Base-by-base conservation (phyloP, 139 green algal species). In the Volvox reticuliferus region DNA sequence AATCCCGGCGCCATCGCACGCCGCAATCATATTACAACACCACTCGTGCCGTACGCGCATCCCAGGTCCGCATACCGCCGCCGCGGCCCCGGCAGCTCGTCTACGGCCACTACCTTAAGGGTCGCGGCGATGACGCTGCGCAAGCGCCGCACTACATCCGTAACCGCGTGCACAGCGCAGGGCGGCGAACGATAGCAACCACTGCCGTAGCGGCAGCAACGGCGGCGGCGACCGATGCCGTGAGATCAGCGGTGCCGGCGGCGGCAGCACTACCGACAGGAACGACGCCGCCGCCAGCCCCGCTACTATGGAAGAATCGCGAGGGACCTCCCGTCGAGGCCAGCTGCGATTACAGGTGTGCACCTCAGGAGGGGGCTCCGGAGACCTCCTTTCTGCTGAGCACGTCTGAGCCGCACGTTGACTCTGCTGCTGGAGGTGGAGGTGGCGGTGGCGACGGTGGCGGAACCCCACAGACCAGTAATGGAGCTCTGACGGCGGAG, bases 71-170 rank as follows among this genome's bases (percentile, higher is more conserved):
- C 78, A 33, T 67, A 13, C 17, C 20, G 75, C 75, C 32, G 22
- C 32, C 33, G 75, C 75, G 75, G 1, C 12, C 33, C 32, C 80
- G 20, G 37, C 80, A 62, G 37, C 80, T 33, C 30, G 24, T 12
- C 30, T 78, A 87, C 82, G 61, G 32, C 61, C 82, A 78, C 20
- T 55, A 32, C 9, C 62, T 36, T 3, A 61, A 61, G 20, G 82
- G 82, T 63, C 62, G 62, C n/a, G 82, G 82, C 1, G 82, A 87
- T 33, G 82, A 87, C 82, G 82, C 82, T 2, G 82, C 82, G 0
- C 18, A 12, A 22, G 82, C 19, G 82, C 82, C 82, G 62, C 32
- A 63, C 62, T 63, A 87, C 82, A 77, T 87, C 30, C 30, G 82
- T 13, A 61, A 32, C 2, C 30, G 33, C 62, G 82, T 87, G 30